Evolutionary conservation across 2,329 filamentous ascomycete species (phyloP).

Genomic region (Coniella vitis): DNA sequence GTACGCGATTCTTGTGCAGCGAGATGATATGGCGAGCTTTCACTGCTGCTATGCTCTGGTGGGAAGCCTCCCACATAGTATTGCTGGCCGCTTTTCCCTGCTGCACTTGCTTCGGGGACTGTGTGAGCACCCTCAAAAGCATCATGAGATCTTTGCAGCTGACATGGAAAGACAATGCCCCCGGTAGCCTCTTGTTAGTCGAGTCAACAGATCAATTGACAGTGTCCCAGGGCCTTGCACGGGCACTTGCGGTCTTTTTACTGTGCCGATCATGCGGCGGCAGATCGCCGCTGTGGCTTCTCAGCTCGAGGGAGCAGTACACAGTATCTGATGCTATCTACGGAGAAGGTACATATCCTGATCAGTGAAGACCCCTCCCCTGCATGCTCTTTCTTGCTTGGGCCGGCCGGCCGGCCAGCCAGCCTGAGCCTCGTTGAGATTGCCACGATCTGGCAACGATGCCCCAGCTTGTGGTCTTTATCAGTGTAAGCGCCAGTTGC

Average conservation of each 20-base stretch:
- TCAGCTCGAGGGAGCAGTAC: neutral
- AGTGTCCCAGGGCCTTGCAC: no score
- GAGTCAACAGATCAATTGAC: no score
- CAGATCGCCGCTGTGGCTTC: constrained; percentile 2
- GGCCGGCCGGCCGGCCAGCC: no score
- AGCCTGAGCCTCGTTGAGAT: constrained; percentile 10
- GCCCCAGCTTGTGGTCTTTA: constrained; percentile 10
- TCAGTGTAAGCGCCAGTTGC: constrained; percentile 14
- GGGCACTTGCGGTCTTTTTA: neutral
- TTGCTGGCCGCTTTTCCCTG: no score
- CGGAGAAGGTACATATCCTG: neutral
- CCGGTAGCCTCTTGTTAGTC: no score
- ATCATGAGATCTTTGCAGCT: no score
- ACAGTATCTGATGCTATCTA: neutral
- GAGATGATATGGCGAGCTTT: no score
- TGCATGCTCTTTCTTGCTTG: neutral
- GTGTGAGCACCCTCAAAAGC: no score
- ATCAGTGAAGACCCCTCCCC: constrained; percentile 9
- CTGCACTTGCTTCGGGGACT: no score
- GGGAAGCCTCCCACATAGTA: no score
- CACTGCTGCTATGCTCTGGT: no score
- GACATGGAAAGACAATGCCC: no score
- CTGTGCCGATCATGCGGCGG: constrained; percentile 1
- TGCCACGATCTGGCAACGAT: constrained; percentile 16
- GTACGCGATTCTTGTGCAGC: neutral